Percentiles rank a stretch among this genome's conserved stretches.
Evolutionary conservation across 495 filamentous ascomycete genomes (phyloP).

Genomic region (Glonium stellatum): DNA sequence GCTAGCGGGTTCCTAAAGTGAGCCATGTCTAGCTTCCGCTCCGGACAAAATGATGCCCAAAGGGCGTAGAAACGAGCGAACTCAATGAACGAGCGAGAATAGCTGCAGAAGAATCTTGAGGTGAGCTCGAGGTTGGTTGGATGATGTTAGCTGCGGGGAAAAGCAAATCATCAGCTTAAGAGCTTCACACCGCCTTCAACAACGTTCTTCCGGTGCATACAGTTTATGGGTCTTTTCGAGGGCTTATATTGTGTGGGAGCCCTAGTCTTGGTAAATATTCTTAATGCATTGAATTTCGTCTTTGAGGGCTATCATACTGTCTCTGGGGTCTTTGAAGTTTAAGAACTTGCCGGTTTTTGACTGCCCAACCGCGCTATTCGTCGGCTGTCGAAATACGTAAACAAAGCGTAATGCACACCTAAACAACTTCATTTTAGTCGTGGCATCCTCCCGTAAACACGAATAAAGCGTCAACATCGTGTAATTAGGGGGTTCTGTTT

Average conservation of each 20-base stretch:
- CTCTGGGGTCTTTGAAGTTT: no score
- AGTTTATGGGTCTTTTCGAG: neutral
- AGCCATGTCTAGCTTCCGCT: slow-evolving; percentile 18
- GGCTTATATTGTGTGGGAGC: no score
- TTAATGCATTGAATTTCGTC: neutral
- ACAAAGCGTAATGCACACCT: no score
- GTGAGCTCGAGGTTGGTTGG: neutral
- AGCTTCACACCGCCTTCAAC: neutral
- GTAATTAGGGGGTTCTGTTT: no score
- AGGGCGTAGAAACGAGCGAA: neutral
- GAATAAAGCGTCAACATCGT: no score
- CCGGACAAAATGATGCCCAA: slow-evolving; percentile 12
- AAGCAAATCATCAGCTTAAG: neutral
- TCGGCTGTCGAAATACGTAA: no score
- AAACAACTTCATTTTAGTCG: no score
- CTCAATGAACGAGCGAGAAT: neutral
- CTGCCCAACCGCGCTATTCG: no score
- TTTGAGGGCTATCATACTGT: no score
- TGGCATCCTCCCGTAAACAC: no score
- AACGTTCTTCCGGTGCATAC: neutral
- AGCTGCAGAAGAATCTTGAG: slow-evolving; percentile 1
- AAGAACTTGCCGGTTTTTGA: no score
- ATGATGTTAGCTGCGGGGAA: neutral
- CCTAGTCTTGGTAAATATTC: neutral
- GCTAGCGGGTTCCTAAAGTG: slow-evolving; percentile 48